phyloP scores from a whole-genome alignment of 1,139 yeast species.

The Kodamaea derodonti region DNA sequence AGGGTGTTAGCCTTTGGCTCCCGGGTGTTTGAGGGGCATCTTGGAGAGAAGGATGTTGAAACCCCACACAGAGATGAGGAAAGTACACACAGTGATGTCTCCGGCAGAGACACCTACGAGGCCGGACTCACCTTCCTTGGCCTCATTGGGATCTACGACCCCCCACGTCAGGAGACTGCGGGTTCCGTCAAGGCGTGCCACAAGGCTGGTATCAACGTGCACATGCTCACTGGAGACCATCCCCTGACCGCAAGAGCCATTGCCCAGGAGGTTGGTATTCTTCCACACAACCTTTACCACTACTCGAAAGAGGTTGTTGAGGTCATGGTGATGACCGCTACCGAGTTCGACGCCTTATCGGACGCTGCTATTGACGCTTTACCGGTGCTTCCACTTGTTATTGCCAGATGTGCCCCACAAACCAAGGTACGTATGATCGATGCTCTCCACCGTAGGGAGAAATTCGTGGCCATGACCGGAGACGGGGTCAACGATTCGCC shows the following conservation, averaged over 20 bases:
- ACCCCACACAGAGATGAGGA: slow-evolving; percentile 1
- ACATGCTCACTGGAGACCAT: slow-evolving; percentile 54
- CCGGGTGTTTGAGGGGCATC: slow-evolving; percentile 14
- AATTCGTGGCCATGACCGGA: slow-evolving; percentile 39
- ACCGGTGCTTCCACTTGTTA: slow-evolving; percentile 33
- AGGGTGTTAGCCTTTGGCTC: slow-evolving; percentile 46
- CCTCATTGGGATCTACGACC: slow-evolving; percentile 50
- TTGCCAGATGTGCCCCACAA: slow-evolving; percentile 54
- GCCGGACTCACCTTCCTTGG: slow-evolving; percentile 40
- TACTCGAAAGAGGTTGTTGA: slow-evolving; percentile 31
- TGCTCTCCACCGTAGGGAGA: slow-evolving; percentile 44
- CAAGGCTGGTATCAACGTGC: slow-evolving; percentile 51
- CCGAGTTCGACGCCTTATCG: slow-evolving; percentile 36
- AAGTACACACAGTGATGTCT: slow-evolving; percentile 11
- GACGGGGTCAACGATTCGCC: slow-evolving; percentile 41
- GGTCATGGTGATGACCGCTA: slow-evolving; percentile 44
- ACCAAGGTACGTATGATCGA: slow-evolving; percentile 50
- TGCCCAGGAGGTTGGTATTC: slow-evolving; percentile 49
- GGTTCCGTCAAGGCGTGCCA: slow-evolving; percentile 43
- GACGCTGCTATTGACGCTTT: slow-evolving; percentile 29
- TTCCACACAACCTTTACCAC: slow-evolving; percentile 39
- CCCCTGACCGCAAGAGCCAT: slow-evolving; percentile 52
- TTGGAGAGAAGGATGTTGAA: slow-evolving; percentile 13
- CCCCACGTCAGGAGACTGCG: slow-evolving; percentile 51
- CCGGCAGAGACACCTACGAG: slow-evolving; percentile 28